phyloP scores from a whole-genome alignment of 1,284 basidiomycete species.

The Phylloporus sp. region DNA sequence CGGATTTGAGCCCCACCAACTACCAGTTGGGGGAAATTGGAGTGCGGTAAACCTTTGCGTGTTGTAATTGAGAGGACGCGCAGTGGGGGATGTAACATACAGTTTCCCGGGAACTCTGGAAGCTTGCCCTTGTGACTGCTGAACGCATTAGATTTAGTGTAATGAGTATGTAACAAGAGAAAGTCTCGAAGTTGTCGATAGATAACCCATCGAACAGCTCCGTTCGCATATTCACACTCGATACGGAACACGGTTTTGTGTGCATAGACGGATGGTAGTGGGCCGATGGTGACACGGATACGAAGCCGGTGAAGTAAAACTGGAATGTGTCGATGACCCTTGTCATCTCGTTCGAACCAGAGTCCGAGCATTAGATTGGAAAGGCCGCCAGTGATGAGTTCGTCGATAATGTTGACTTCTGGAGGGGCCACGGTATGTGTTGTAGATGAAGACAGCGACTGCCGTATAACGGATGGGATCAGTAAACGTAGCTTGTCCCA shows the following conservation, averaged over 20 bases:
- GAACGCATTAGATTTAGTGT: slow-evolving; percentile 85
- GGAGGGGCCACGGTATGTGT: slow-evolving; percentile 57
- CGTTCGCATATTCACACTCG: slow-evolving; percentile 96
- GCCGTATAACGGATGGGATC: slow-evolving; percentile 61
- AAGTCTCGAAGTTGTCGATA: slow-evolving; percentile 96
- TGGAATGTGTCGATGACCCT: slow-evolving; percentile 83
- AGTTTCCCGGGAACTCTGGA: slow-evolving; percentile 92
- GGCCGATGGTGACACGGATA: slow-evolving; percentile 85
- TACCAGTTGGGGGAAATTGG: slow-evolving; percentile 80
- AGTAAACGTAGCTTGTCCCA: slow-evolving; percentile 73
- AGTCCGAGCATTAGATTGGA: slow-evolving; percentile 86
- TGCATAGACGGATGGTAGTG: slow-evolving; percentile 84
- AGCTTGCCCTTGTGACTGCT: slow-evolving; percentile 77
- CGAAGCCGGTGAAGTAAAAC: slow-evolving; percentile 87
- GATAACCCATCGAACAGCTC: slow-evolving; percentile 94
- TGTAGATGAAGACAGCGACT: slow-evolving; percentile 38
- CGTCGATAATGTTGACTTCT: slow-evolving; percentile 82
- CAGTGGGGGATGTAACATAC: slow-evolving; percentile 50
- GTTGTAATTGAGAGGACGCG: slow-evolving; percentile 5
- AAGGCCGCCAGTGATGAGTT: slow-evolving; percentile 84
- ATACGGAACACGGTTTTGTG: slow-evolving; percentile 89
- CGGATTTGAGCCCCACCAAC: slow-evolving; percentile 58
- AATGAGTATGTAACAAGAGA: slow-evolving; percentile 89
- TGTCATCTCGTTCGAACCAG: slow-evolving; percentile 93
- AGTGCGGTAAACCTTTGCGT: slow-evolving; percentile 79